Conservation (phyloP, 2,329 filamentous ascomycete genomes). For the Verticillium nonalfalfae region DNA sequence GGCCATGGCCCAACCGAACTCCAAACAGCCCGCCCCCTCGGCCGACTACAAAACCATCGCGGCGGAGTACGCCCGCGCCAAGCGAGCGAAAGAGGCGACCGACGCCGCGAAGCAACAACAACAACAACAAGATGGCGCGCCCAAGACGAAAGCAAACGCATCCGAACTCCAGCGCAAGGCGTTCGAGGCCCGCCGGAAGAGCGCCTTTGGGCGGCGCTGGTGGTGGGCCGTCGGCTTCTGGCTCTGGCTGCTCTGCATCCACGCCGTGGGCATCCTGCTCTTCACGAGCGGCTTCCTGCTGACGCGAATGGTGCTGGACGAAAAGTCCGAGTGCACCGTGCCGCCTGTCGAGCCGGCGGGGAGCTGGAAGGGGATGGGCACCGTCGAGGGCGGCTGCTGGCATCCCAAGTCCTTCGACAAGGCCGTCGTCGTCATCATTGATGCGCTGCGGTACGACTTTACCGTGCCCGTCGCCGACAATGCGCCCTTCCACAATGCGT, state of each 20-base stretch:
- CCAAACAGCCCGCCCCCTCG: slow-evolving; percentile 6
- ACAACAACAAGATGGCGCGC: slow-evolving; percentile 10
- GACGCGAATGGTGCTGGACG: slow-evolving; percentile 73
- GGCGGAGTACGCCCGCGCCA: slow-evolving; percentile 46
- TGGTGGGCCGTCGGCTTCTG: slow-evolving; percentile 62
- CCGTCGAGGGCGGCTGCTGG: slow-evolving; percentile 73
- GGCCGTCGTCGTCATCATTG: slow-evolving; percentile 83
- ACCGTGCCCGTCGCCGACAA: slow-evolving; percentile 68
- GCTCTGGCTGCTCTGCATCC: slow-evolving; percentile 64
- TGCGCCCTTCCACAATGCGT: slow-evolving; percentile 71
- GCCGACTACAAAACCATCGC: slow-evolving; percentile 47
- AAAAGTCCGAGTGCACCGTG: slow-evolving; percentile 63
- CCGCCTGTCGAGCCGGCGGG: slow-evolving; percentile 54
- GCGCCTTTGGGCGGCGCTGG: slow-evolving; percentile 45
- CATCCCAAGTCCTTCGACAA: slow-evolving; percentile 91
- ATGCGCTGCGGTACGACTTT: slow-evolving; percentile 95
- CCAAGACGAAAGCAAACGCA: slow-evolving; percentile 25
- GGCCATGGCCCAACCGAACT: slow-evolving; percentile 8
- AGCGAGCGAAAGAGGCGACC: slow-evolving; percentile 36
- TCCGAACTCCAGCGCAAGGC: slow-evolving; percentile 37
- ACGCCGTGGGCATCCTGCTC: slow-evolving; percentile 76
- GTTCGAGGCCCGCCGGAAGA: slow-evolving; percentile 41
- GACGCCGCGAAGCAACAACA: slow-evolving; percentile 11
- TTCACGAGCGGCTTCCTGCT: slow-evolving; percentile 95
- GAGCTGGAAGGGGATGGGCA: slow-evolving; percentile 34